Evolutionary conservation across 331 rosid species (phyloP).

Genomic region (Spiraea crenata): DNA sequence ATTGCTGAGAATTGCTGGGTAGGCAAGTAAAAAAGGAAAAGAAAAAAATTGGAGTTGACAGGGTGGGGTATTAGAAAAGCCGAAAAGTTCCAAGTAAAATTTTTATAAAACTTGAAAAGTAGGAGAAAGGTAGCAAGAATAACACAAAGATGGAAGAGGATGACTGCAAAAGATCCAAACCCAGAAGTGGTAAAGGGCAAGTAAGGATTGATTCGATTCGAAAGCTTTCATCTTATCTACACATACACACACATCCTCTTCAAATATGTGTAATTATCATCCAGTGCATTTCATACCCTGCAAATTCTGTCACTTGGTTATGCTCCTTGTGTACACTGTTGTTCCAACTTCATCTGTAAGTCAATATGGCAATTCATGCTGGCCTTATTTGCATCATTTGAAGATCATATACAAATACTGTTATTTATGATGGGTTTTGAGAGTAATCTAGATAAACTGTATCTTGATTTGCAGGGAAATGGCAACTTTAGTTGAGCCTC

Average conservation of each 20-base stretch:
- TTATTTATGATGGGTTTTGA: not conserved
- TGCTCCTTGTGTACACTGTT: not conserved
- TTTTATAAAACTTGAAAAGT: not conserved
- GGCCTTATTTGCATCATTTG: not conserved
- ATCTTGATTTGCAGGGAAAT: slow-evolving; percentile 31
- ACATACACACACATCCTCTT: not conserved
- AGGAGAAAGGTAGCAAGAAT: slow-evolving; percentile 12
- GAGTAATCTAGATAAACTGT: slow-evolving; percentile 12
- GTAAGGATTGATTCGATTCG: slow-evolving; percentile 34
- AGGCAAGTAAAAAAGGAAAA: not conserved
- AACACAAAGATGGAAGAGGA: slow-evolving; percentile 20
- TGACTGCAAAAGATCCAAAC: slow-evolving; percentile 20
- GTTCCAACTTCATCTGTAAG: slow-evolving; percentile 8
- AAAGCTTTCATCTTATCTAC: not conserved
- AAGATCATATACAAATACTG: not conserved
- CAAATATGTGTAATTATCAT: not conserved
- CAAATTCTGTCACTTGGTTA: not conserved
- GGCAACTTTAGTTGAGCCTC: slow-evolving; percentile 48
- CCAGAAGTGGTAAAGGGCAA: slow-evolving; percentile 29
- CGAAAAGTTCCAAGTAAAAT: slow-evolving; percentile 10
- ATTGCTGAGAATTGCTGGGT: slow-evolving; percentile 11
- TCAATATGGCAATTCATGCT: not conserved
- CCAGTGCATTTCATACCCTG: not conserved
- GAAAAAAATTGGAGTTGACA: not conserved
- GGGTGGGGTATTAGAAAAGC: slow-evolving; percentile 10